Evolutionary conservation across 768 basidiomycete species (phyloP).

Genomic region (Rhodocollybia butyracea): DNA sequence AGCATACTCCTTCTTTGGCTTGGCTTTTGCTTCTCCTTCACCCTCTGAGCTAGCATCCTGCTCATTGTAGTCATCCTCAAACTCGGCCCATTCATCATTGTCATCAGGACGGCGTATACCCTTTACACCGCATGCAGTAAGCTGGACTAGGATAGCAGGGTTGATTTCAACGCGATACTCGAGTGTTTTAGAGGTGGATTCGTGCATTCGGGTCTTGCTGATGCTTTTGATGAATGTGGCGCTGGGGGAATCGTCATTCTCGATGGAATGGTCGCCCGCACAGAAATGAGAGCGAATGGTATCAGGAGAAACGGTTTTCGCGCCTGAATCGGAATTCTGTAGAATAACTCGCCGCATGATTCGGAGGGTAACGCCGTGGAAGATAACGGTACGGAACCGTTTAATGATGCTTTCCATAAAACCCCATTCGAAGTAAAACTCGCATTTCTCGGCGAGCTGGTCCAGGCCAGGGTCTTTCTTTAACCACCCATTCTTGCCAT

Average conservation of each 20-base stretch:
- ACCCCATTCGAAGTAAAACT: conserved; percentile 31
- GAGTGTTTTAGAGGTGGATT: conserved; percentile 34
- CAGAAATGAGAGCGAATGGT: conserved; percentile 1
- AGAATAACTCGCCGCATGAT: conserved; percentile 57
- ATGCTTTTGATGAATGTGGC: conserved; percentile 30
- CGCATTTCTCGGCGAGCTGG: conserved; percentile 75
- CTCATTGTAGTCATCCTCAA: conserved; percentile 29
- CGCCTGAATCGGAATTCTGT: conserved; percentile 57
- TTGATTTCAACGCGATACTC: conserved; percentile 42
- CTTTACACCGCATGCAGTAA: conserved; percentile 26
- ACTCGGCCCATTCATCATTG: conserved; percentile 5
- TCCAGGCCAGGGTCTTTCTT: conserved; percentile 63
- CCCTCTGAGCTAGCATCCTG: conserved; percentile 15
- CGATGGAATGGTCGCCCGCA: neutral
- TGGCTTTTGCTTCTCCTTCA: conserved; percentile 11
- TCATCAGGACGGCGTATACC: conserved; percentile 21
- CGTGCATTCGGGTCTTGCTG: conserved; percentile 30
- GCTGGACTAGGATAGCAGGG: conserved; percentile 27
- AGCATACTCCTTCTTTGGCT: conserved; percentile 18
- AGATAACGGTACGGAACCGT: conserved; percentile 67
- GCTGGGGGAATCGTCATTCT: neutral
- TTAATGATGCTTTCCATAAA: conserved; percentile 64
- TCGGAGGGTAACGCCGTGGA: conserved; percentile 67
- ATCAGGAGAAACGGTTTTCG: conserved; percentile 12
- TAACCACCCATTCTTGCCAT: conserved; percentile 38